These are phyloP conservation scores for Pestalotiopsis sp. DNA, from an alignment of 2,329 filamentous ascomycete genomes.

Conservation along the genomic window DNA sequence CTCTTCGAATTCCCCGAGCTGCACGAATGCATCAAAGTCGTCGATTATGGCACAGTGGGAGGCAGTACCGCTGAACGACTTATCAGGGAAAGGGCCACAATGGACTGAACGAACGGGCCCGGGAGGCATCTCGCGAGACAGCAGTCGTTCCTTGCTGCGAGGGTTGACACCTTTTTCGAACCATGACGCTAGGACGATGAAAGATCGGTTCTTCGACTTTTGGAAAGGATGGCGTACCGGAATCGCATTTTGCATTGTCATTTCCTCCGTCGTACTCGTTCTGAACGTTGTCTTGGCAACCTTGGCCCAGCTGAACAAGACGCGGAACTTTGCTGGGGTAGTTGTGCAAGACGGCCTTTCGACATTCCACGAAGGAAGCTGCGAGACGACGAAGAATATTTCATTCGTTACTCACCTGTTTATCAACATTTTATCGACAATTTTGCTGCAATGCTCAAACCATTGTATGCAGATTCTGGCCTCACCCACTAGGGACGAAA, in stretches of 20 bases:
- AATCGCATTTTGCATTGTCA: not conserved
- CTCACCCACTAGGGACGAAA: slow-evolving; percentile 1
- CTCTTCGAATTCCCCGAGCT: not conserved
- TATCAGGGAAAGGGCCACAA: not conserved
- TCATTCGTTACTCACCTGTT: not conserved
- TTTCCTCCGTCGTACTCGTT: not conserved
- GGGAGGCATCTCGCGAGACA: not conserved
- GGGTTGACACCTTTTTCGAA: not conserved
- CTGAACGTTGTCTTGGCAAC: not conserved
- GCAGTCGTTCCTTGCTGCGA: not conserved
- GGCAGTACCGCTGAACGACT: not conserved
- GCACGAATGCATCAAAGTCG: not conserved
- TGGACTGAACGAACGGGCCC: not conserved
- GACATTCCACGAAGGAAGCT: slow-evolving; percentile 3
- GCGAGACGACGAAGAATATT: not conserved
- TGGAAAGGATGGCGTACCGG: slow-evolving; percentile 2
- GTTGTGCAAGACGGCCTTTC: not conserved
- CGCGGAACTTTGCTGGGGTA: not conserved
- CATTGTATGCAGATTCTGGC: slow-evolving; percentile 8
- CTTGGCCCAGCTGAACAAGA: slow-evolving; percentile 2
- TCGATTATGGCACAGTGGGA: not conserved
- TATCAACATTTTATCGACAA: not conserved
- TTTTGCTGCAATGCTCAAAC: not conserved
- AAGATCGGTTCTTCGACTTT: not conserved
- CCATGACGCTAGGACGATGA: not conserved